These are phyloP conservation scores for Suillus ampliporus DNA, from an alignment of 768 basidiomycete species.

Conservation along the genomic window DNA sequence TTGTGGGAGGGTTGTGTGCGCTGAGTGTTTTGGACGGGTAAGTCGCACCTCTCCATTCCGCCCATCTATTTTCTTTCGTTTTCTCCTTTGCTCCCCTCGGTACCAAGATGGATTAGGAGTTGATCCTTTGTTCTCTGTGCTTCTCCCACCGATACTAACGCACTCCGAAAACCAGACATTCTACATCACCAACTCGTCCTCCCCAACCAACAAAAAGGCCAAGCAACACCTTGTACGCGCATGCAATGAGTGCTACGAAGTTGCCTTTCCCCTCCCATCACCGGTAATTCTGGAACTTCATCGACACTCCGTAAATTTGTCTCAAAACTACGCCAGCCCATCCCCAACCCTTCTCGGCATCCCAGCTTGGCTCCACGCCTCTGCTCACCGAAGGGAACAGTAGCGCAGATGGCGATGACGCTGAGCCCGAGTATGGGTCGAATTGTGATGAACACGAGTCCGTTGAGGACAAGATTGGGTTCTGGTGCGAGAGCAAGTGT, in stretches of 20 bases:
- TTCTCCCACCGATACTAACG: not conserved
- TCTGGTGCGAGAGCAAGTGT: not conserved
- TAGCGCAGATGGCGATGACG: conserved; percentile 46
- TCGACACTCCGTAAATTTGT: conserved; percentile 13
- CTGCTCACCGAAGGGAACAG: conserved; percentile 17
- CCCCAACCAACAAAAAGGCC: conserved; percentile 44
- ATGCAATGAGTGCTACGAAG: conserved; percentile 86
- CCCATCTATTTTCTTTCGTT: not conserved
- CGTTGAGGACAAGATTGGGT: conserved; percentile 2
- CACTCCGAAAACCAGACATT: conserved; percentile 63
- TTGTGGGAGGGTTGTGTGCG: conserved; percentile 87
- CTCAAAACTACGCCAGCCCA: conserved; percentile 19
- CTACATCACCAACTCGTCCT: conserved; percentile 64
- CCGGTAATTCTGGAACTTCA: conserved; percentile 4
- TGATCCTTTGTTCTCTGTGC: not conserved
- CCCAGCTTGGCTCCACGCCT: conserved; percentile 38
- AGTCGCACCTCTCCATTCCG: conserved; percentile 18
- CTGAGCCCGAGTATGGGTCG: conserved; percentile 16
- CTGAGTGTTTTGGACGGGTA: conserved; percentile 81
- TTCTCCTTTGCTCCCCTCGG: not conserved
- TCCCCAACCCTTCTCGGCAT: conserved; percentile 29
- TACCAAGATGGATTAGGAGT: too few species aligned
- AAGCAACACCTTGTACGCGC: conserved; percentile 72
- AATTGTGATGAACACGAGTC: not conserved
- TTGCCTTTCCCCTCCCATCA: conserved; percentile 70